Evolutionary conservation across 176 grass and related monocot species (phyloP).

Genomic region (Oryza nivara): DNA sequence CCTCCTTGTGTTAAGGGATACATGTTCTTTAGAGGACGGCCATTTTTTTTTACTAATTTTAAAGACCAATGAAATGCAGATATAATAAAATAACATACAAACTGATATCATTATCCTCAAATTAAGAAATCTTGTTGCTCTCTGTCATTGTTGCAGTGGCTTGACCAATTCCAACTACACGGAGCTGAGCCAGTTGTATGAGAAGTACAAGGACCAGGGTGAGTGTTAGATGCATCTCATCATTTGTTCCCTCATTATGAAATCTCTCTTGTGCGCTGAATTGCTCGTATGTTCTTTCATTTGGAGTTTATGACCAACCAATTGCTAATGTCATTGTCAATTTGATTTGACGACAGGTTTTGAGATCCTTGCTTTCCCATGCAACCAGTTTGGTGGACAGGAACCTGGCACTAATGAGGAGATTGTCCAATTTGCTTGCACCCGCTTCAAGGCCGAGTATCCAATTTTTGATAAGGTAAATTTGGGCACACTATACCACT

Average conservation of each 20-base stretch:
- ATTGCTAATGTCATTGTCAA: slow-evolving; percentile 18
- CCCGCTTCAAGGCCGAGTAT: slow-evolving; percentile 83
- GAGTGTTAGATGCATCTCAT: slow-evolving; percentile 5
- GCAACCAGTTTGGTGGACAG: slow-evolving; percentile 90
- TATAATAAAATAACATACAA: slow-evolving; percentile 12
- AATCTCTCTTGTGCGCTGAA: slow-evolving; percentile 13
- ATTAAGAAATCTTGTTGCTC: slow-evolving; percentile 22
- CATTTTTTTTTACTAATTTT: neutral
- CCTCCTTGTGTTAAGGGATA: neutral
- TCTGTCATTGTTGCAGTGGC: slow-evolving; percentile 49
- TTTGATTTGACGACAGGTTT: slow-evolving; percentile 57
- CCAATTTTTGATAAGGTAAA: slow-evolving; percentile 94
- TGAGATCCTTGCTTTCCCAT: slow-evolving; percentile 92
- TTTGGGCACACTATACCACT: neutral
- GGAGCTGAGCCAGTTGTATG: slow-evolving; percentile 65
- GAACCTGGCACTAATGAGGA: slow-evolving; percentile 89
- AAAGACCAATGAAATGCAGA: neutral
- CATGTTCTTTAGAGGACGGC: neutral
- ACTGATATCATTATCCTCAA: neutral
- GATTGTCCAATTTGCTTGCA: slow-evolving; percentile 84
- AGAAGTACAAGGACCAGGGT: slow-evolving; percentile 80
- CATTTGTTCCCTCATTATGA: neutral
- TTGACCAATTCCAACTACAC: slow-evolving; percentile 84
- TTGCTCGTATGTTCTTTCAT: neutral
- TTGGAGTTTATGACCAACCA: slow-evolving; percentile 11